Evolutionary conservation across 2,329 filamentous ascomycete species (phyloP).

Genomic region (Claviceps purpurea): DNA sequence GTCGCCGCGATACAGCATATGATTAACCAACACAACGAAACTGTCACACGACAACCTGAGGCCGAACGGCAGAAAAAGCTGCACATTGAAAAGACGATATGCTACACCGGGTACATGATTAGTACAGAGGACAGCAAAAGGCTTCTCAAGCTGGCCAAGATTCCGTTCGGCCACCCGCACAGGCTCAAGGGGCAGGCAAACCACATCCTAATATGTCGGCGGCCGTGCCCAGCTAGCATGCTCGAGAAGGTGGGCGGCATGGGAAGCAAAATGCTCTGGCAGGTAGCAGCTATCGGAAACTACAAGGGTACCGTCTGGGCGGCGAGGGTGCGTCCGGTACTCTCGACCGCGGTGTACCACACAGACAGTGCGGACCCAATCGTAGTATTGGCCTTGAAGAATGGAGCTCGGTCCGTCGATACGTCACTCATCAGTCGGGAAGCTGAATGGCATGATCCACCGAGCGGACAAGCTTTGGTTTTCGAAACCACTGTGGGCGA

Average conservation of each 20-base stretch:
- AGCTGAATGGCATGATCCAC: conserved; percentile 66
- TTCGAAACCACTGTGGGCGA: conserved; percentile 81
- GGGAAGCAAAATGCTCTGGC: conserved; percentile 71
- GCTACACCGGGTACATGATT: conserved; percentile 88
- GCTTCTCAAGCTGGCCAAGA: conserved; percentile 54
- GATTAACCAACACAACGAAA: conserved; percentile 73
- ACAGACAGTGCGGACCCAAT: conserved; percentile 68
- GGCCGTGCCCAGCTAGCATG: conserved; percentile 57
- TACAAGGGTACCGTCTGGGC: conserved; percentile 82
- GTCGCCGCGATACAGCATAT: conserved; percentile 76
- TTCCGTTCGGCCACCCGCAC: conserved; percentile 50
- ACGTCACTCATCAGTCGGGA: conserved; percentile 53
- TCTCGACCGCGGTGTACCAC: conserved; percentile 52
- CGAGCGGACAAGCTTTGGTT: conserved; percentile 54
- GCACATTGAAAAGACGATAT: conserved; percentile 72
- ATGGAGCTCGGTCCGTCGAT: conserved; percentile 63
- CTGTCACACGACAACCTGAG: conserved; percentile 22
- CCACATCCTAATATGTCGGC: conserved; percentile 78
- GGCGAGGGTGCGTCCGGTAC: conserved; percentile 61
- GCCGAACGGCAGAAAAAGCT: conserved; percentile 32
- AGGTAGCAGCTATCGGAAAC: conserved; percentile 61
- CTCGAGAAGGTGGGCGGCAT: conserved; percentile 78
- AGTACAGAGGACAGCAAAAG: conserved; percentile 55
- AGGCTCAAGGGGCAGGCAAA: conserved; percentile 77
- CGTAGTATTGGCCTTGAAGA: conserved; percentile 70